Conservation (phyloP, 768 basidiomycete species). For the Fomitopsis serialis region DNA sequence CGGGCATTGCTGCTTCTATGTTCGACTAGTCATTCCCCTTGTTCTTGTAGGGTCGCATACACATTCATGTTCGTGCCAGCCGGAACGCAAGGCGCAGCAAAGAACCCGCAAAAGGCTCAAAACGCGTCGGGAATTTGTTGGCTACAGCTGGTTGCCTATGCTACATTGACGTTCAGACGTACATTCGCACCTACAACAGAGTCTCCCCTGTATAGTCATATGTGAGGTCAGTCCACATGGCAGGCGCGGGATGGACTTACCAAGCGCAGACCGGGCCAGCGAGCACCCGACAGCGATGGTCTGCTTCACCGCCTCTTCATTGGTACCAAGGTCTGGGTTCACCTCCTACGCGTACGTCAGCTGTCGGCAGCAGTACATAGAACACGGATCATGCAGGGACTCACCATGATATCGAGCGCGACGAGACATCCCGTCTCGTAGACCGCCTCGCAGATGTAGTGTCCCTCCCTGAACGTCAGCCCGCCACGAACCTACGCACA, state of each 20-base stretch:
- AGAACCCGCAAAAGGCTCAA: too few relatives aligned
- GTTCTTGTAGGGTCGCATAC: too few relatives aligned
- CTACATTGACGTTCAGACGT: too few relatives aligned
- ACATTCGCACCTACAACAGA: slow-evolving; percentile 10
- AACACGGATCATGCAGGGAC: not conserved
- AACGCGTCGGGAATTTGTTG: too few relatives aligned
- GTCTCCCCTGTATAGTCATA: slow-evolving; percentile 16
- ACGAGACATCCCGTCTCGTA: slow-evolving; percentile 91
- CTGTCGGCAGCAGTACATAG: too few relatives aligned
- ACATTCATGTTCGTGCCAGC: too few relatives aligned
- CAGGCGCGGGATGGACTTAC: slow-evolving; percentile 34
- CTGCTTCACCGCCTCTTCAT: slow-evolving; percentile 68
- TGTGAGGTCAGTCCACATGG: not conserved
- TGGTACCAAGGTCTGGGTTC: slow-evolving; percentile 83
- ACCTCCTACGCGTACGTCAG: slow-evolving; percentile 60
- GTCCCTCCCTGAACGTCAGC: slow-evolving; percentile 93
- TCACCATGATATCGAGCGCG: slow-evolving; percentile 89
- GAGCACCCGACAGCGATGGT: slow-evolving; percentile 91
- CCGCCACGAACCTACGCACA: slow-evolving; percentile 77
- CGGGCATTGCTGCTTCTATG: too few relatives aligned
- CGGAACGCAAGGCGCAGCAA: too few relatives aligned
- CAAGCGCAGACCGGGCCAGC: slow-evolving; percentile 75
- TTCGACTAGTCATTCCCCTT: too few relatives aligned
- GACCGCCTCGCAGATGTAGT: slow-evolving; percentile 93
- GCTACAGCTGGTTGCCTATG: not conserved